These are phyloP conservation scores for Erigeron philadelphicus DNA, from an alignment of 140 eudicot species.

Conservation along the genomic window DNA sequence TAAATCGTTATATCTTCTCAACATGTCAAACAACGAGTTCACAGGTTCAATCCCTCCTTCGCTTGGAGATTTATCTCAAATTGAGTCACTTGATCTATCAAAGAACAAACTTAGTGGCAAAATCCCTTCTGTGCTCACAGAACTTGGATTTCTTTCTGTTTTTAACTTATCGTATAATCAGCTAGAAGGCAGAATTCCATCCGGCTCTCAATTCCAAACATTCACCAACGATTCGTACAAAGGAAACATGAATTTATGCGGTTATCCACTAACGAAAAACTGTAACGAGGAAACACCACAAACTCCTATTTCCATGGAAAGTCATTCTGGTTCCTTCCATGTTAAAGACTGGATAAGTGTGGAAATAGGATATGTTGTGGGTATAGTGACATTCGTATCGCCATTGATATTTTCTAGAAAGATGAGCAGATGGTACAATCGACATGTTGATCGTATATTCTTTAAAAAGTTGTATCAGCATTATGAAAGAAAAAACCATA, in stretches of 20 bases:
- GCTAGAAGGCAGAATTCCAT: background rate
- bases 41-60: background rate
- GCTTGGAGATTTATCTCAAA: background rate
- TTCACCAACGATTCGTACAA: background rate
- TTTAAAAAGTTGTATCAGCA: background rate
- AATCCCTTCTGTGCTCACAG: background rate
- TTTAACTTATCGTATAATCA: slow-evolving; percentile 2
- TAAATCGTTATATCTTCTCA: background rate
- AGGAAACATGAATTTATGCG: background rate
- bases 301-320: background rate
- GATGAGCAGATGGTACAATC: background rate
- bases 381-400: background rate
- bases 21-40: background rate
- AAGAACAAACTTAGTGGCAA: background rate
- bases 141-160: background rate
- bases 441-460: slow-evolving; percentile 4
- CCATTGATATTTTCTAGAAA: background rate
- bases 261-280: background rate
- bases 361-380: background rate
- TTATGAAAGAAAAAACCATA: slow-evolving; percentile 2
- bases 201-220: background rate
- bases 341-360: background rate
- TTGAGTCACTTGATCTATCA: background rate
- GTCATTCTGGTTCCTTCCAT: background rate
- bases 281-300: background rate